phyloP scores from a whole-genome alignment of 2,329 filamentous ascomycete species.

The Fusarium circinatum region DNA sequence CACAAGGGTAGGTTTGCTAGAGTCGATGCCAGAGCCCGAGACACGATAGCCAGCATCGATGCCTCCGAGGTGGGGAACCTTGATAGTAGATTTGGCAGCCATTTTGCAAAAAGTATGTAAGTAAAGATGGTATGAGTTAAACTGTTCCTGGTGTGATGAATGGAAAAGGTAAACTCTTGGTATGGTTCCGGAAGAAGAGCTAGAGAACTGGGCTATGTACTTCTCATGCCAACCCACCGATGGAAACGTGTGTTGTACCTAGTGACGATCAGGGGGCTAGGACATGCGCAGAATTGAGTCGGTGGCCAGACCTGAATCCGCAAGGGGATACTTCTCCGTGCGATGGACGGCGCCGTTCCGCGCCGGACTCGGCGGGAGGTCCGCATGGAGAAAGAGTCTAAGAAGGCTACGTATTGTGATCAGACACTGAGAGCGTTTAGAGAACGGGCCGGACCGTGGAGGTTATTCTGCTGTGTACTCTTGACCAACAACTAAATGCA shows the following conservation, averaged over 20 bases:
- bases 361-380: slow-evolving; percentile 4
- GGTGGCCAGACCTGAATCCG: slow-evolving; percentile 13
- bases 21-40: slow-evolving; percentile 56
- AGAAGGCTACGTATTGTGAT: not conserved
- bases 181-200: not conserved
- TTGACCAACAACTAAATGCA: not conserved
- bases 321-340: slow-evolving; percentile 23
- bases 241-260: not conserved
- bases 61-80: slow-evolving; percentile 60
- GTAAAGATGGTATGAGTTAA: not conserved
- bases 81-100: slow-evolving; percentile 55
- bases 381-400: not conserved
- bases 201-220: slow-evolving; percentile 16
- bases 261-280: slow-evolving; percentile 21
- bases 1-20: slow-evolving; percentile 61
- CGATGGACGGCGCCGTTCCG: slow-evolving; percentile 20
- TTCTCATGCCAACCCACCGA: not conserved
- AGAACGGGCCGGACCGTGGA: slow-evolving; percentile 31
- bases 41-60: slow-evolving; percentile 59
- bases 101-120: slow-evolving; percentile 36
- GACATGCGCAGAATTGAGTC: not conserved
- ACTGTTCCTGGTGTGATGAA: not conserved
- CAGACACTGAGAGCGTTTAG: not conserved
- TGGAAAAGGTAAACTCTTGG: not conserved
- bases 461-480: not conserved